Base-by-base conservation (phyloP, 148 eudicot genomes). In the Camellia lanceoleosa region DNA sequence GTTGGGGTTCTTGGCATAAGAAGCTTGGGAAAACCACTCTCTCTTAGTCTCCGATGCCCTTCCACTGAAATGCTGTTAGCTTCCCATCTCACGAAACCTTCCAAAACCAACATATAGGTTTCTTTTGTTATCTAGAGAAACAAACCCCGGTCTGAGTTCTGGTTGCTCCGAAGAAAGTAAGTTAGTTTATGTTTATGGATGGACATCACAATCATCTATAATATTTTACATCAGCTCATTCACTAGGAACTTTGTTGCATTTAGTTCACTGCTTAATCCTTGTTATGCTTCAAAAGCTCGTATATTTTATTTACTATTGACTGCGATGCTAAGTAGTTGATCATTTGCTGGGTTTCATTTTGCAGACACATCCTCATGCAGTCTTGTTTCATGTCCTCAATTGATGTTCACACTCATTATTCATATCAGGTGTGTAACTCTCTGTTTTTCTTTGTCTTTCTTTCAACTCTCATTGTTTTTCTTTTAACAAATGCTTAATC, bases 381-480 rank as follows among this genome's bases (percentile, higher is more conserved):
- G 74, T 96, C 99, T 63, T 96, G 99, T 88, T 96, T 96, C 88
- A 96, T 96, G 99, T 96, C 99, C 79, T 96, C 99, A n/a, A 91
- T 96, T 70, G 99, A 96, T 80, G 86, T 96, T 79, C 99, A 96
- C 84, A 96, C 99, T 11, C 99, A 96, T 80, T 93, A 96, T 82
- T 90, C 98, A 61, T 96, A 96, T 87, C 99, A 96, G 95, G 99
- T 96, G 73, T 44, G 80, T 58, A 61, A 74, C 68, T 44, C 54
- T 42, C 51, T 74, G 67, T 30, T 62, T n/a, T 23, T 43, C 30
- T 14, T 13, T 10, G 18, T 1, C 49, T 78, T 46, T 19, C 46
- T 59, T 13, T 14, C 18, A 2, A 15, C 7, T 41, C 9, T 43
- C 13, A 3, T 46, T 78, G 63, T 69, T 60, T 49, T 47, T 23